Base-by-base conservation (phyloP, 73 alveolate species). In the Breviolum minutum region DNA sequence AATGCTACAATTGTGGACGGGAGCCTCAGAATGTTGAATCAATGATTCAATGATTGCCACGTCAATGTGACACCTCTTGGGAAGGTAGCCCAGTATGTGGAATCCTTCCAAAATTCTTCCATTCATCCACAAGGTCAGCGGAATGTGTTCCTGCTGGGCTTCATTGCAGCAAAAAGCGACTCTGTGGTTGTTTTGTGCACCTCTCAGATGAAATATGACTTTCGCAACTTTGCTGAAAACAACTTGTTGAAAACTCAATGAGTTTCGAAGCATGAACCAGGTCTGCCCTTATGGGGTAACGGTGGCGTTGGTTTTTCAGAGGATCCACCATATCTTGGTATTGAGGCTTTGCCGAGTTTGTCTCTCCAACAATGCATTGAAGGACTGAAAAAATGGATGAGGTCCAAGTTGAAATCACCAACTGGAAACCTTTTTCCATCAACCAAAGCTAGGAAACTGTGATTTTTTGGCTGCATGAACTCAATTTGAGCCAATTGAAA, bases 81-180 rank as follows among this genome's bases (percentile, higher is more conserved):
- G 77, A 14, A n/a, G n/a, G n/a, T 22, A 17, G n/a, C 17, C 77
- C n/a, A 14, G 24, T 68, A 22, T 68, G 17, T 22, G 77, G 17
- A 22, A 68, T 68, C n/a, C 17, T 68, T 68, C 24, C 77, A 14
- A 17, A 17, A 17, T 68, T 68, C 8, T 22, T 17, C 24, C 48
- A 32, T 17, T 82, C 90, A 26, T 27, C 64, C 63, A 9, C 64
- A 29, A 84, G 95, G 99, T 40, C 99, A 99, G 96, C 99, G 99
- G 99, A 99, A 99, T 96, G 99, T 99, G 74, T 99, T 99, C 99
- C 95, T 99, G 94, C 99, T 99, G 64, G 99, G 99, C 71, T 93
- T 93, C 98, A 93, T 93, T n/a, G 98, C 98, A 17, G 98, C 98
- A 20, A 93, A 93, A 69, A 93, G 93, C 92, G 98, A 93, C 84